A percentile compares a stretch with the other conserved stretches of the same genome.
Evolutionary conservation across 1,284 basidiomycete genomes (phyloP).

Genomic region (Nidula niveotomentosa): DNA sequence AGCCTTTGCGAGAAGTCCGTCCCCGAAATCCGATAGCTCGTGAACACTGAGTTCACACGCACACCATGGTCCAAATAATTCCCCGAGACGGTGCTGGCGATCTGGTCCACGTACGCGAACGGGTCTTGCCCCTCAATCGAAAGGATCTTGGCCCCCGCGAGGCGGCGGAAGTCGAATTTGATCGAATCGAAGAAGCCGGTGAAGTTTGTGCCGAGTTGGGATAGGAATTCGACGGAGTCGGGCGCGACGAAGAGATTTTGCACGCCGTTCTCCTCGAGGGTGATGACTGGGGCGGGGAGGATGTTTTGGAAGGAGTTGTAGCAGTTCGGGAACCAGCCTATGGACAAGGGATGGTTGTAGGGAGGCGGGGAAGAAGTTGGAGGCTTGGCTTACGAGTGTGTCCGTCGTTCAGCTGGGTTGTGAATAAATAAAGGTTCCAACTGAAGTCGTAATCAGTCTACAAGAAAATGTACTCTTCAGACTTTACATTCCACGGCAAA

Average conservation of each 20-base stretch:
- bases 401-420: conserved; percentile 60
- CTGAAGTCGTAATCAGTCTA: conserved; percentile 68
- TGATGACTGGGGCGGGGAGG: conserved; percentile 58
- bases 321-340: conserved; percentile 61
- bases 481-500: background rate
- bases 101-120: conserved; percentile 54
- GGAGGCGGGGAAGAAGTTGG: background rate
- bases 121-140: conserved; percentile 53
- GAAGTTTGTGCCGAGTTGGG: conserved; percentile 43
- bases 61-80: conserved; percentile 66
- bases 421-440: conserved; percentile 54
- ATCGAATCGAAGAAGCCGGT: conserved; percentile 50
- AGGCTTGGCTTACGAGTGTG: conserved; percentile 49
- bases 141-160: conserved; percentile 59
- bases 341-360: background rate
- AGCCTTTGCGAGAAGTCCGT: conserved; percentile 54
- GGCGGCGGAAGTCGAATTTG: conserved; percentile 55
- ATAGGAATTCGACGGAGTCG: conserved; percentile 50
- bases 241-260: conserved; percentile 57
- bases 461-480: background rate
- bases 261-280: conserved; percentile 50
- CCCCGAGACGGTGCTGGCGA: conserved; percentile 57
- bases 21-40: conserved; percentile 52
- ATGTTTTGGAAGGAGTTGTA: conserved; percentile 58
- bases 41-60: conserved; percentile 63